phyloP scores from a whole-genome alignment of 78 protist genomes.

The Dictyostelium citrinum region DNA sequence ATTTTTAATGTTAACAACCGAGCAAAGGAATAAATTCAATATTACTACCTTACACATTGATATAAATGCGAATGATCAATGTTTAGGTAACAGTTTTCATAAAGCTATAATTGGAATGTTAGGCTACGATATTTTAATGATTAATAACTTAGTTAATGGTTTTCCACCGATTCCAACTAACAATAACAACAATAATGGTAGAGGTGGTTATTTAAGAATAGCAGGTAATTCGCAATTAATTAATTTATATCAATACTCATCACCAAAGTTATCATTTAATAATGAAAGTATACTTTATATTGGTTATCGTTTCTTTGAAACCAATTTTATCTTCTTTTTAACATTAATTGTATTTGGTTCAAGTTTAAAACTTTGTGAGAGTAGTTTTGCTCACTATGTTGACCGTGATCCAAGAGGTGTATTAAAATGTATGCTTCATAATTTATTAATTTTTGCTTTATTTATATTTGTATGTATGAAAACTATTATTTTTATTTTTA shows the following conservation, averaged over 20 bases:
- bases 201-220: conserved; percentile 4
- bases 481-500: background rate
- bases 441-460: background rate
- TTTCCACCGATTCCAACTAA: background rate
- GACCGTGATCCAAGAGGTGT: background rate
- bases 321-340: conserved; percentile 35
- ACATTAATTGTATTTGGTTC: conserved; percentile 20
- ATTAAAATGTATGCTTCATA: conserved; percentile 26
- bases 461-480: conserved; percentile 36
- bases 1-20: conserved; percentile 14
- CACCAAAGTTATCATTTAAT: conserved; percentile 3
- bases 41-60: conserved; percentile 30
- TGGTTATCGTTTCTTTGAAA: conserved; percentile 8
- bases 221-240: background rate
- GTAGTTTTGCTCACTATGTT: background rate
- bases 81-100: conserved; percentile 51
- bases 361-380: conserved; percentile 23
- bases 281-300: conserved; percentile 10
- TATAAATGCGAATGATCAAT: conserved; percentile 15
- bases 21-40: conserved; percentile 12
- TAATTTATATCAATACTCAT: background rate
- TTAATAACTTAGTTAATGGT: conserved; percentile 42
- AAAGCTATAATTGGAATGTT: background rate
- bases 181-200: background rate
- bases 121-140: conserved; percentile 46